Evolutionary conservation across 345 rosid species (phyloP).

Genomic region (Laguncularia racemosa): DNA sequence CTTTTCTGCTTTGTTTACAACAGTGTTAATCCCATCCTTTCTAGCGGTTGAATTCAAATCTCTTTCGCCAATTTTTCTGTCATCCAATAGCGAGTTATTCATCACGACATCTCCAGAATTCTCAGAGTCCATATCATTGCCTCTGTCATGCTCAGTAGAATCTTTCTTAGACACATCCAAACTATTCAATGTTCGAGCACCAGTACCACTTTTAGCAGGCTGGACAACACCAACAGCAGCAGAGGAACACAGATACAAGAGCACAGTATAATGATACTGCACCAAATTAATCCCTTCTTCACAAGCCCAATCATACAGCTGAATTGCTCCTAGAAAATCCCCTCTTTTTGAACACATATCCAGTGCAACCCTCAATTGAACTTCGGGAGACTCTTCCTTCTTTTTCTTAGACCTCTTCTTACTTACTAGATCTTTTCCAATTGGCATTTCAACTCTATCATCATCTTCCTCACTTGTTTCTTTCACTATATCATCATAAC

Average conservation of each 20-base stretch:
- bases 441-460: conserved; percentile 3
- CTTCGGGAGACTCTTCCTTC: conserved; percentile 20
- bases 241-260: conserved; percentile 62
- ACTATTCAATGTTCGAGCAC: conserved; percentile 19
- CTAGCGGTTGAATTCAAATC: not conserved
- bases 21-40: not conserved
- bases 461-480: too few species aligned
- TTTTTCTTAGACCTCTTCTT: conserved; percentile 20
- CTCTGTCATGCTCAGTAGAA: not conserved
- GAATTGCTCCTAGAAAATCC: conserved; percentile 46
- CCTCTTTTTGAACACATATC: conserved; percentile 62
- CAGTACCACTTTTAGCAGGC: conserved; percentile 58
- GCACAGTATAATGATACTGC: conserved; percentile 48
- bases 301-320: conserved; percentile 39
- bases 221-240: conserved; percentile 55
- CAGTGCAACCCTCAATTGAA: conserved; percentile 21
- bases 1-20: conserved; percentile 7
- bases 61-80: too few species aligned
- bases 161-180: conserved; percentile 13
- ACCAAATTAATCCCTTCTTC: conserved; percentile 30
- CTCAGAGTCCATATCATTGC: too few species aligned
- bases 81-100: too few species aligned
- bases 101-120: too few species aligned
- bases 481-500: too few species aligned
- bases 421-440: not conserved